Evolutionary conservation across 768 basidiomycete species (phyloP).

Genomic region (Leccinum broughii): DNA sequence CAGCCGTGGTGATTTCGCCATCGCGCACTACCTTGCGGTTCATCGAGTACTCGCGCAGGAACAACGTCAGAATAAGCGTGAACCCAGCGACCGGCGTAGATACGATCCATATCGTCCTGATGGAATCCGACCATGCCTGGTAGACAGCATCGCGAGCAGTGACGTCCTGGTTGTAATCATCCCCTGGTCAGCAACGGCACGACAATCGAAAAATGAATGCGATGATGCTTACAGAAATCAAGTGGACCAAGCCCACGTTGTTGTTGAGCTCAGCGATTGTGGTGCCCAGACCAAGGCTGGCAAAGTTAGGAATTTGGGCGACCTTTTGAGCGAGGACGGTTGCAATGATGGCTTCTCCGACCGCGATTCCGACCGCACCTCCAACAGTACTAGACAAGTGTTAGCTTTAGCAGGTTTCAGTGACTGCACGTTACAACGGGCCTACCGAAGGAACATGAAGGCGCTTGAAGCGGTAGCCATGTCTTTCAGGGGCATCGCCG

Average conservation of each 20-base stretch:
- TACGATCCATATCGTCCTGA: conserved; percentile 65
- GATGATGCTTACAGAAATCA: conserved; percentile 20
- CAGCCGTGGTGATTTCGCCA: conserved; percentile 23
- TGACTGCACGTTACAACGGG: not conserved
- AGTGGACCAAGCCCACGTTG: conserved; percentile 44
- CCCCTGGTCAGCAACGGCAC: not conserved
- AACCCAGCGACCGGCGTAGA: conserved; percentile 57
- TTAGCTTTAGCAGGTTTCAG: not conserved
- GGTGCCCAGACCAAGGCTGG: conserved; percentile 34
- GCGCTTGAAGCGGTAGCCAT: conserved; percentile 81
- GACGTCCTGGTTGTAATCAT: conserved; percentile 42
- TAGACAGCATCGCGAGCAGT: conserved; percentile 49
- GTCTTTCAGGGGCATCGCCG: conserved; percentile 84
- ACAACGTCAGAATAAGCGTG: conserved; percentile 51
- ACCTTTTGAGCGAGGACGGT: conserved; percentile 47
- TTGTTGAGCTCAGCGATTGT: conserved; percentile 45
- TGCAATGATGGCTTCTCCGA: conserved; percentile 71
- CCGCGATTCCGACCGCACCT: conserved; percentile 72
- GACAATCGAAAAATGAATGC: not conserved
- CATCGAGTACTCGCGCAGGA: conserved; percentile 53
- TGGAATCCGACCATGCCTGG: conserved; percentile 63
- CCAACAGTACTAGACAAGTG: conserved; percentile 55
- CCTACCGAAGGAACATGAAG: conserved; percentile 68
- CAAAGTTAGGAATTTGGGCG: conserved; percentile 32
- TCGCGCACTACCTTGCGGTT: conserved; percentile 49